These are phyloP conservation scores for Cyclotella choctawhatcheeana DNA, from an alignment of 108 stramenopile genomes.

Conservation along the genomic window DNA sequence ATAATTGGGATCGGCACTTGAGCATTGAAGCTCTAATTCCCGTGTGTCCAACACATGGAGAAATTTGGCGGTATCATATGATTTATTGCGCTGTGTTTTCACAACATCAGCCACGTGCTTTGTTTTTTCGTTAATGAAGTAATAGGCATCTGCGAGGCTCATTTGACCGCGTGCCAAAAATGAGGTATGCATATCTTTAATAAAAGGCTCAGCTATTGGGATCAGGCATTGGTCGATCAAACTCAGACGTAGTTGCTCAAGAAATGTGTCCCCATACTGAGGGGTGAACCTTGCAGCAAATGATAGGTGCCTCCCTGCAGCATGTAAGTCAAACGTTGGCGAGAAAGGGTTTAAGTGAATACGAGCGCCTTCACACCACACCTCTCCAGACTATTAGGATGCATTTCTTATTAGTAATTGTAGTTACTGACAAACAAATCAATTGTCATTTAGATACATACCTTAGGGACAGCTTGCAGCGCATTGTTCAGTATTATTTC, in stretches of 20 bases:
- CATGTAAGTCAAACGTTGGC: constrained; percentile 80
- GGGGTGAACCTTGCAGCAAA: constrained; percentile 98
- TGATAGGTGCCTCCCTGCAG: constrained; percentile 77
- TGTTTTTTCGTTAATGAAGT: constrained; percentile 33
- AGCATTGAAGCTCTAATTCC: constrained; percentile 80
- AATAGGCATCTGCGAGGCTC: constrained; percentile 25
- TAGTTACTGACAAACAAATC: background rate
- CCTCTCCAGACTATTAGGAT: constrained; percentile 83
- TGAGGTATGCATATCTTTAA: constrained; percentile 35
- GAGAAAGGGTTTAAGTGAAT: constrained; percentile 88
- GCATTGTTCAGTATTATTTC: constrained; percentile 76
- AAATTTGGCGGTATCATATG: constrained; percentile 9
- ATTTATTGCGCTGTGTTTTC: constrained; percentile 34
- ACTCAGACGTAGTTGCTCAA: constrained; percentile 80
- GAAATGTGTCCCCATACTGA: constrained; percentile 96
- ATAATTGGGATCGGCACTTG: constrained; percentile 98
- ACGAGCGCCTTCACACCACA: constrained; percentile 95
- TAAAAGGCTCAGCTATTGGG: constrained; percentile 58
- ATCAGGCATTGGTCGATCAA: constrained; percentile 74
- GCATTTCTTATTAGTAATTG: background rate
- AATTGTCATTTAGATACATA: background rate
- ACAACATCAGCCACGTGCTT: constrained; percentile 42
- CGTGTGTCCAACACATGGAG: constrained; percentile 62
- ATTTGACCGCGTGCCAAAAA: constrained; percentile 34
- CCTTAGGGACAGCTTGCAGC: constrained; percentile 92